phyloP scores from a whole-genome alignment of 495 filamentous ascomycete species.

The Podospora sp. region DNA sequence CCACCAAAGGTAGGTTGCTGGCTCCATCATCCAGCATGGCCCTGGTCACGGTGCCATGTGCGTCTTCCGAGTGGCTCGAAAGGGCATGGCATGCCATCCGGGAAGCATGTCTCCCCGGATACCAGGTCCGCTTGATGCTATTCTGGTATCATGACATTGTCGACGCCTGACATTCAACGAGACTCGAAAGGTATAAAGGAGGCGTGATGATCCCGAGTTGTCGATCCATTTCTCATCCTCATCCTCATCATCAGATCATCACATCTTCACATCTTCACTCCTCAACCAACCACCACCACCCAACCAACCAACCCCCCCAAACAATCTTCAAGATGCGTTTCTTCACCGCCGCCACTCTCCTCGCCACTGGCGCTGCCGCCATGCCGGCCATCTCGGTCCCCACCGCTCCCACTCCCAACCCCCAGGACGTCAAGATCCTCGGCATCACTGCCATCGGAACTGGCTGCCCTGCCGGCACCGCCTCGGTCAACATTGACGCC shows the following conservation, averaged over 20 bases:
- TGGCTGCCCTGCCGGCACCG: slow-evolving; percentile 38
- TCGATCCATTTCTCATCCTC: slow-evolving; percentile 1
- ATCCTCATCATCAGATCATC: slow-evolving; percentile 10
- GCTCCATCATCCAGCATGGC: not conserved
- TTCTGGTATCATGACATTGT: not conserved
- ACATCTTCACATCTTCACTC: slow-evolving; percentile 9
- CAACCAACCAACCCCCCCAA: slow-evolving; percentile 4
- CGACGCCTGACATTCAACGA: not conserved
- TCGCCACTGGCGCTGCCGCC: slow-evolving; percentile 24
- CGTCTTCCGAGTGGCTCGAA: not conserved
- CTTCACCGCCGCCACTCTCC: slow-evolving; percentile 19
- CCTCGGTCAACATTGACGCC: slow-evolving; percentile 35
- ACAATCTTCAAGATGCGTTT: slow-evolving; percentile 29
- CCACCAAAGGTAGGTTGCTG: not conserved
- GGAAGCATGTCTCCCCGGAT: not conserved
- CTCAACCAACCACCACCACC: not conserved
- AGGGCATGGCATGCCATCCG: not conserved
- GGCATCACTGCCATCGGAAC: slow-evolving; percentile 35
- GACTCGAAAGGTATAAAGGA: slow-evolving; percentile 12
- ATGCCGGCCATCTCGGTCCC: slow-evolving; percentile 21
- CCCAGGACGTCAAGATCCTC: slow-evolving; percentile 32
- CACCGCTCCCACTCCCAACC: slow-evolving; percentile 4
- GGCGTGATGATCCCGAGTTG: slow-evolving; percentile 1
- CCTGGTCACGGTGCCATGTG: not conserved
- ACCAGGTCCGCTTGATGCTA: slow-evolving; percentile 9